These are phyloP conservation scores for Maudiozyma turicensis DNA, from an alignment of 805 yeast genomes.

Conservation along the genomic window DNA sequence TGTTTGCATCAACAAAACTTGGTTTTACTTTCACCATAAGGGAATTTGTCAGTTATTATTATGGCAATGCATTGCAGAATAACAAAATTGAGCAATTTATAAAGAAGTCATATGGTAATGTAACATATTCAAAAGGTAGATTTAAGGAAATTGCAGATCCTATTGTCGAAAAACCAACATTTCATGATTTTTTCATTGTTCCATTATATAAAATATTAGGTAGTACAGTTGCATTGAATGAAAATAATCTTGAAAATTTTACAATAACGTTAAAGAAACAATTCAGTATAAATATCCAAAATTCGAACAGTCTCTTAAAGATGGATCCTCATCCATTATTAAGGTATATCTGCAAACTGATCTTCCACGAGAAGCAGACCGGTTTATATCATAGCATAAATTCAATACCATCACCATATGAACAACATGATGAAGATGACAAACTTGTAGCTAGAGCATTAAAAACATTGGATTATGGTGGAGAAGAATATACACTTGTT, in stretches of 20 bases:
- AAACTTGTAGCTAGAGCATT: slow-evolving; percentile 37
- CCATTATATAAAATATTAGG: slow-evolving; percentile 75
- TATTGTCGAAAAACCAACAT: slow-evolving; percentile 32
- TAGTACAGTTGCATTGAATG: slow-evolving; percentile 39
- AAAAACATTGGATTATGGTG: slow-evolving; percentile 51
- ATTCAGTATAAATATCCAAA: slow-evolving; percentile 36
- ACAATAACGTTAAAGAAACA: slow-evolving; percentile 36
- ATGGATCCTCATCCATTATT: slow-evolving; percentile 54
- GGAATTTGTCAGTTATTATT: slow-evolving; percentile 51
- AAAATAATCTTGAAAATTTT: slow-evolving; percentile 36
- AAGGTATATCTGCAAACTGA: slow-evolving; percentile 39
- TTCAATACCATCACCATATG: neutral
- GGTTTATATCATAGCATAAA: slow-evolving; percentile 42
- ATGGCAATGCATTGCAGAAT: slow-evolving; percentile 28
- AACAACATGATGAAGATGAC: neutral
- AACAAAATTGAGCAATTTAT: slow-evolving; percentile 36
- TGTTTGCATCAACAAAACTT: slow-evolving; percentile 62
- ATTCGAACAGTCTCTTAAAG: slow-evolving; percentile 29
- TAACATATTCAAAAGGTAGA: slow-evolving; percentile 38
- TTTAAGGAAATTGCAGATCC: slow-evolving; percentile 32
- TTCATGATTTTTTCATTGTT: slow-evolving; percentile 55
- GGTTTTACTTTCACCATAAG: slow-evolving; percentile 56
- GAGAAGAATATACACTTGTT: slow-evolving; percentile 44
- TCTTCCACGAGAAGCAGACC: slow-evolving; percentile 40
- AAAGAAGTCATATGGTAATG: slow-evolving; percentile 67